phyloP scores from a whole-genome alignment of 805 yeast genomes.

The Pichia manshurica region DNA sequence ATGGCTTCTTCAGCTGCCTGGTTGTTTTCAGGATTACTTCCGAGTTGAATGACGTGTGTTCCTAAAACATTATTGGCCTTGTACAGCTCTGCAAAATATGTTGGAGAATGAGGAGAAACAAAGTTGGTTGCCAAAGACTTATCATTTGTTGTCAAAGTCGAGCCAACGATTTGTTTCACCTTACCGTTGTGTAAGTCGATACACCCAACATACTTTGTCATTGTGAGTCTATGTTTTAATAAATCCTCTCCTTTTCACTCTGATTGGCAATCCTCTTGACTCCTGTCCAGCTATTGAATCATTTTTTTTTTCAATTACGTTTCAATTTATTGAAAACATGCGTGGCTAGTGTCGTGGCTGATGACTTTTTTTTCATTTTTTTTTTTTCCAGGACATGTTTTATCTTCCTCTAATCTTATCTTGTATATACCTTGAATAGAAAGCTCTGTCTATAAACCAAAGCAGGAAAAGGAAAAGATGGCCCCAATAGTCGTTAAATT shows the following conservation, averaged over 20 bases:
- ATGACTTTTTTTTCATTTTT: background rate
- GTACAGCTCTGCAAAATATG: conserved; percentile 71
- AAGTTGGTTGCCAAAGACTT: conserved; percentile 59
- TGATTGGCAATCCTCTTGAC: too few relatives aligned
- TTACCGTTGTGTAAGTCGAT: conserved; percentile 93
- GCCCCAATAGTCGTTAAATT: conserved; percentile 46
- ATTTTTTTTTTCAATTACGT: background rate
- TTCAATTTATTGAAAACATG: too few relatives aligned
- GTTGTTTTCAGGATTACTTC: conserved; percentile 70
- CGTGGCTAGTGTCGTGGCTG: background rate
- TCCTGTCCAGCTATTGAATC: too few relatives aligned
- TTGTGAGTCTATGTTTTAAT: conserved; percentile 22
- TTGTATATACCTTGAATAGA: background rate
- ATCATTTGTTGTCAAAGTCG: conserved; percentile 55
- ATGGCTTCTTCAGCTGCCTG: conserved; percentile 76
- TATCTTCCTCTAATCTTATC: background rate
- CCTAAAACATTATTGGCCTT: conserved; percentile 53
- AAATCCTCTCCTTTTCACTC: too few relatives aligned
- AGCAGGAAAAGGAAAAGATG: conserved; percentile 11
- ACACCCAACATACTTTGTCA: conserved; percentile 91
- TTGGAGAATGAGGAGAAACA: conserved; percentile 67
- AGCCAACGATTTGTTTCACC: conserved; percentile 96
- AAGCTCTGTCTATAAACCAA: background rate
- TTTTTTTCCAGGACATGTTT: background rate
- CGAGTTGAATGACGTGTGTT: conserved; percentile 91